These are phyloP conservation scores for Wickerhamiella brachini DNA, from an alignment of 805 yeast genomes.

Conservation along the genomic window DNA sequence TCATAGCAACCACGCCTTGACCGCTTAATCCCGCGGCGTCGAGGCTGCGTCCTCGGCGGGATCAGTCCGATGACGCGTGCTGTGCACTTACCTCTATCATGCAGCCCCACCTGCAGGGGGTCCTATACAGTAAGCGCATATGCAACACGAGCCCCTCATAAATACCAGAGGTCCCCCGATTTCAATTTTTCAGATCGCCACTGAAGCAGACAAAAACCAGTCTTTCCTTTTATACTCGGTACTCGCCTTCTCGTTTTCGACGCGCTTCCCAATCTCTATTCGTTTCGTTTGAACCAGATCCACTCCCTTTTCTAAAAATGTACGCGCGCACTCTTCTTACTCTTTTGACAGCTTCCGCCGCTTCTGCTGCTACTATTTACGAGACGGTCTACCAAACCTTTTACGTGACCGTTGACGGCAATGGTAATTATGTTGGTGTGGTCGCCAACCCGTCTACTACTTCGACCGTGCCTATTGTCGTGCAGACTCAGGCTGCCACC, in stretches of 20 bases:
- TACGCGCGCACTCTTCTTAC: neutral
- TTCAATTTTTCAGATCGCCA: neutral
- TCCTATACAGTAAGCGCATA: neutral
- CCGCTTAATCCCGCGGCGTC: neutral
- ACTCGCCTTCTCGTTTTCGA: neutral
- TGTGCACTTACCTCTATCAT: neutral
- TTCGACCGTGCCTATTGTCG: neutral
- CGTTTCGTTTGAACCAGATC: neutral
- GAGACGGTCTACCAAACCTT: slow-evolving; percentile 14
- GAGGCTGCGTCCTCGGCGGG: neutral
- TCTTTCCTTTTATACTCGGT: neutral
- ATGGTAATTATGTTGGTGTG: slow-evolving; percentile 1
- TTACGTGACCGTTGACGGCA: slow-evolving; percentile 13
- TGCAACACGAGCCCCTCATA: neutral
- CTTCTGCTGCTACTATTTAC: slow-evolving; percentile 14
- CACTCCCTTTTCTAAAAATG: neutral
- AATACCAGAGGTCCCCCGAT: neutral
- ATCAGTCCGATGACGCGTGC: neutral
- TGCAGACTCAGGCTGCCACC: slow-evolving; percentile 1
- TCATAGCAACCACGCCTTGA: neutral
- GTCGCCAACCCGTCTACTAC: neutral
- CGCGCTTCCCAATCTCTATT: neutral
- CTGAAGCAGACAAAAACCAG: neutral
- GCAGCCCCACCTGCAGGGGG: slow-evolving; percentile 1
- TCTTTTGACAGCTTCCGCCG: slow-evolving; percentile 4